Percentiles rank a stretch among this genome's conserved stretches.
Conservation (phyloP, 768 basidiomycete genomes). For the Rickenella mellea region DNA sequence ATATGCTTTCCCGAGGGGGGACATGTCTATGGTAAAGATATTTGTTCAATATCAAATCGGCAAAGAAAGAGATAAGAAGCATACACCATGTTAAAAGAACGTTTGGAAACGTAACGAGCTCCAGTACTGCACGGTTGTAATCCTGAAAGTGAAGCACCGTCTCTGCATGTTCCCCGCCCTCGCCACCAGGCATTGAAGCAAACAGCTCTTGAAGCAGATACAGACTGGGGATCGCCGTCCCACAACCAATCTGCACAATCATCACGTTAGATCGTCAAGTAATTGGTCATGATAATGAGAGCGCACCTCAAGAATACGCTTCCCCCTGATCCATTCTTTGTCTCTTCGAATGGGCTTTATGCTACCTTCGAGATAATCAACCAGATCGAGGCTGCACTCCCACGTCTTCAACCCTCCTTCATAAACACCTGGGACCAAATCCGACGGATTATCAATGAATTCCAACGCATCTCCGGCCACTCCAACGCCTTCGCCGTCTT, state of each 20-base stretch:
- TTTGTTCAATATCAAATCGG: constrained; percentile 1
- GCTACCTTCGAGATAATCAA: constrained; percentile 48
- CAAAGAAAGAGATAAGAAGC: constrained; percentile 17
- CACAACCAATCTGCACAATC: constrained; percentile 74
- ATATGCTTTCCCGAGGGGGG: constrained; percentile 42
- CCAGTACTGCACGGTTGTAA: constrained; percentile 77
- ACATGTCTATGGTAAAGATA: constrained; percentile 38
- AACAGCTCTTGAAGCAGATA: constrained; percentile 62
- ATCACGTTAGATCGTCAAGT: not conserved
- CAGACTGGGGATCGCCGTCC: constrained; percentile 79
- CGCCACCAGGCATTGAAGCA: constrained; percentile 16
- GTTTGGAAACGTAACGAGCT: constrained; percentile 74
- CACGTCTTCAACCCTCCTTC: constrained; percentile 97
- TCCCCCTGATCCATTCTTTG: constrained; percentile 29
- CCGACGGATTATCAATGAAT: constrained; percentile 76
- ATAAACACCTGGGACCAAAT: constrained; percentile 85
- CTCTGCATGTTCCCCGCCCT: constrained; percentile 10
- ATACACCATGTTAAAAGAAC: constrained; percentile 74
- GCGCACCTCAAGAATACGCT: constrained; percentile 69
- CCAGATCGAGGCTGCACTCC: constrained; percentile 91
- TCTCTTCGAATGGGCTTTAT: constrained; percentile 15
- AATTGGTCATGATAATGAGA: constrained; percentile 12
- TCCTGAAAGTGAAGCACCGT: constrained; percentile 79
- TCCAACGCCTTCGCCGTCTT: constrained; percentile 5
- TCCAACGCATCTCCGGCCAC: constrained; percentile 25